Evolutionary conservation across 371 early-diverging fungal genomes (phyloP).

Genomic region (Mucor velutinosus): DNA sequence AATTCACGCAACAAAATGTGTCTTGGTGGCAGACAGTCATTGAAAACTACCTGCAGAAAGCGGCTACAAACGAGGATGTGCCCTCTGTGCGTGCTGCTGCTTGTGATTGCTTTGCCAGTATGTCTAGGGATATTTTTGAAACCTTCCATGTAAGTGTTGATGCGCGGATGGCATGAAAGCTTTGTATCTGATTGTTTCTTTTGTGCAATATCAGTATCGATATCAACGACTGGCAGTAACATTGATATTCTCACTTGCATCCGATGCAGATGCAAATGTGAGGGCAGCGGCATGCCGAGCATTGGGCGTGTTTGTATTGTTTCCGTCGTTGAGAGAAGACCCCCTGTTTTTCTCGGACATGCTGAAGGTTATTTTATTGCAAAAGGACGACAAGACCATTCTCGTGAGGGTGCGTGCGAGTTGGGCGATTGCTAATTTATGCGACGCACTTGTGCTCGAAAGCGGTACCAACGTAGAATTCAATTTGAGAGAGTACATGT

Average conservation of each 20-base stretch:
- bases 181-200: neutral
- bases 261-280: slow-evolving; percentile 58
- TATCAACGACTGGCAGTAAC: slow-evolving; percentile 52
- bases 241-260: slow-evolving; percentile 52
- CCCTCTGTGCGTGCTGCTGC: slow-evolving; percentile 54
- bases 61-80: slow-evolving; percentile 42
- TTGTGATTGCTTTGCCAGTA: slow-evolving; percentile 66
- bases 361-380: slow-evolving; percentile 44
- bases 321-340: slow-evolving; percentile 62
- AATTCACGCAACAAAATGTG: neutral
- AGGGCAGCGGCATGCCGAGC: slow-evolving; percentile 73
- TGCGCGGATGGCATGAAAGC: neutral
- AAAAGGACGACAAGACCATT: slow-evolving; percentile 54
- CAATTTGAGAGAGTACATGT: slow-evolving; percentile 37
- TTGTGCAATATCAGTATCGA: slow-evolving; percentile 35
- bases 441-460: slow-evolving; percentile 64
- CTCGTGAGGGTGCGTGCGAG: slow-evolving; percentile 69
- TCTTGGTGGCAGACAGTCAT: slow-evolving; percentile 57
- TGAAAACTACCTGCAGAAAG: slow-evolving; percentile 50
- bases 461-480: slow-evolving; percentile 45
- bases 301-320: slow-evolving; percentile 67
- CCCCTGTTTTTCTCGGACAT: slow-evolving; percentile 59
- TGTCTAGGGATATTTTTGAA: slow-evolving; percentile 51
- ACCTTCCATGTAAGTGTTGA: slow-evolving; percentile 38
- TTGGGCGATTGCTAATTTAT: slow-evolving; percentile 80